Conservation (phyloP, 805 yeast genomes). For the Kockiozyma suomiensis region DNA sequence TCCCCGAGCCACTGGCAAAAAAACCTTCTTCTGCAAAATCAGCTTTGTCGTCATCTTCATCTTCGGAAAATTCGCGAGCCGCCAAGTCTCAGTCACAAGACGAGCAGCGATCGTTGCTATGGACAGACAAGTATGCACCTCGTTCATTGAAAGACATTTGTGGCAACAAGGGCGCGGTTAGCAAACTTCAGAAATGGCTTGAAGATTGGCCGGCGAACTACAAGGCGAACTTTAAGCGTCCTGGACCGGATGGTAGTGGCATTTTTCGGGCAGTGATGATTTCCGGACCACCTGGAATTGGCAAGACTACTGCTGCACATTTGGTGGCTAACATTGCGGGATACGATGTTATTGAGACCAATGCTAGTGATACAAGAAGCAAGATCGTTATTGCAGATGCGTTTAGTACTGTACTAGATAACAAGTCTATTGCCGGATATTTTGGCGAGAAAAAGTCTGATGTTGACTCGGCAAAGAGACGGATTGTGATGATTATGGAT, state of each 20-base stretch:
- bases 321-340: constrained; percentile 78
- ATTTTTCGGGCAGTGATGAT: constrained; percentile 79
- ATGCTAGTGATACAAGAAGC: constrained; percentile 88
- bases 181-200: constrained; percentile 72
- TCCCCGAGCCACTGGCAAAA: constrained; percentile 10
- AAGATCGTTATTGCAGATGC: constrained; percentile 70
- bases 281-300: constrained; percentile 93
- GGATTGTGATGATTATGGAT: constrained; percentile 89
- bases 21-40: neutral
- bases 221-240: constrained; percentile 56
- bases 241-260: constrained; percentile 67
- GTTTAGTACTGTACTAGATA: constrained; percentile 71
- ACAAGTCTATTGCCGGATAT: constrained; percentile 81
- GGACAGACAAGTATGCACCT: constrained; percentile 97
- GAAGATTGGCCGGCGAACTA: constrained; percentile 66
- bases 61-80: neutral
- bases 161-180: constrained; percentile 82
- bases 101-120: constrained; percentile 49
- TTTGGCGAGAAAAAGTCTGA: constrained; percentile 50
- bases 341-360: constrained; percentile 78
- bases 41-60: neutral
- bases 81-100: neutral
- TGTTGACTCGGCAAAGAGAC: constrained; percentile 45
- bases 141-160: constrained; percentile 72
- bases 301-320: constrained; percentile 91